These are phyloP conservation scores for Penicillium chermesinum DNA, from an alignment of 495 filamentous ascomycete genomes.

Conservation along the genomic window DNA sequence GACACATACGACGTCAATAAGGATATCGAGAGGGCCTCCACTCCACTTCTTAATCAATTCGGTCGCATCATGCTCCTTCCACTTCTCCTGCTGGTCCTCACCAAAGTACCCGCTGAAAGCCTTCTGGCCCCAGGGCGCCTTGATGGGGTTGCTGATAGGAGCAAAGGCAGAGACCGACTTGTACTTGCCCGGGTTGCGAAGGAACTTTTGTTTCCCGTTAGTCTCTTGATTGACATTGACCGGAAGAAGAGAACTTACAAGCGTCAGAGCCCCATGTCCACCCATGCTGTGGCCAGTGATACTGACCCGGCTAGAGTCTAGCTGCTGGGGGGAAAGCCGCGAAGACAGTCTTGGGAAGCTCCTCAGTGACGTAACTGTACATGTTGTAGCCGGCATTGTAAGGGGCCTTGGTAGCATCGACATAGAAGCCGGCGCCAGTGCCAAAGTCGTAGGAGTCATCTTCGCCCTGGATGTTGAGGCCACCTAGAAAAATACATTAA, in stretches of 20 bases:
- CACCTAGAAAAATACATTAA: conserved; percentile 36
- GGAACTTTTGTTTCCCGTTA: conserved; percentile 50
- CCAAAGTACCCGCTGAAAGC: conserved; percentile 89
- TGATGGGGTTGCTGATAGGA: conserved; percentile 81
- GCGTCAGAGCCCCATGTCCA: conserved; percentile 86
- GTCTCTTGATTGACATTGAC: neutral
- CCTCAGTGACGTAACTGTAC: conserved; percentile 82
- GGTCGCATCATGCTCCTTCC: conserved; percentile 89
- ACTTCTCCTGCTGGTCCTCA: conserved; percentile 61
- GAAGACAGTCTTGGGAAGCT: conserved; percentile 76
- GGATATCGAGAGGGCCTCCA: conserved; percentile 56
- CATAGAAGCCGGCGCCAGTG: conserved; percentile 85
- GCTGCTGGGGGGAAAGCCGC: conserved; percentile 47
- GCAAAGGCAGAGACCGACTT: conserved; percentile 84
- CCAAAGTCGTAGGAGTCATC: conserved; percentile 88
- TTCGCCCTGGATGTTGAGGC: conserved; percentile 71
- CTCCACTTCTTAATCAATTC: conserved; percentile 76
- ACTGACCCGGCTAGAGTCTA: conserved; percentile 64
- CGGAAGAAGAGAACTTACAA: conserved; percentile 40
- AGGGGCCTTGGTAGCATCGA: conserved; percentile 75
- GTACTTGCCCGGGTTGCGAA: conserved; percentile 87
- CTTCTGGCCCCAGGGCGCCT: conserved; percentile 92
- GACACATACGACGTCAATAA: conserved; percentile 72
- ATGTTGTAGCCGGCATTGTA: conserved; percentile 78
- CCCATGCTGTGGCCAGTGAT: conserved; percentile 96